Conservation (phyloP, 192 early-diverging fungal genomes). For the Backusella parvicylindrica region DNA sequence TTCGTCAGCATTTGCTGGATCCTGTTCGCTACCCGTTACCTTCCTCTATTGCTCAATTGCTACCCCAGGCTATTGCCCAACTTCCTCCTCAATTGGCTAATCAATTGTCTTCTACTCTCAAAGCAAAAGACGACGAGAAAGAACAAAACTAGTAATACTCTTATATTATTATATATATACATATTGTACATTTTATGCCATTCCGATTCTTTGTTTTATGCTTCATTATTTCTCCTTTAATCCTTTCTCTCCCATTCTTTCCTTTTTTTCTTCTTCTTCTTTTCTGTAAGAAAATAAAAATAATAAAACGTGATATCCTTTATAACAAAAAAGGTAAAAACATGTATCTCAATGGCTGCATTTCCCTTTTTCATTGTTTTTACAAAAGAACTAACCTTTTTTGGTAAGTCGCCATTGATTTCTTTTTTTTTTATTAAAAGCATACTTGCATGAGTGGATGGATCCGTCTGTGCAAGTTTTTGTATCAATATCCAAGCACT, state of each 20-base stretch:
- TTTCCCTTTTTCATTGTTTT: too few species aligned
- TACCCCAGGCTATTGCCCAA: constrained; percentile 35
- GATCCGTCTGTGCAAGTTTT: too few species aligned
- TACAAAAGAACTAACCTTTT: too few species aligned
- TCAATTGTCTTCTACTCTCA: constrained; percentile 22
- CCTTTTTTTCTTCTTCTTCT: neutral
- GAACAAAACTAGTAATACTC: neutral
- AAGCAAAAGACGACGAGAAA: neutral
- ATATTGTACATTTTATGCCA: neutral
- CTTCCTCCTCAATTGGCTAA: constrained; percentile 31
- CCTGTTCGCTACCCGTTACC: constrained; percentile 33
- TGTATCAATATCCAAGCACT: too few species aligned
- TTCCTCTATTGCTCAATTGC: constrained; percentile 29
- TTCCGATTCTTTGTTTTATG: neutral
- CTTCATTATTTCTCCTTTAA: neutral
- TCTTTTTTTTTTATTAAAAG: too few species aligned
- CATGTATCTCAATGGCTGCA: too few species aligned
- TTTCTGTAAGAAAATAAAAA: neutral
- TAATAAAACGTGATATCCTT: too few species aligned
- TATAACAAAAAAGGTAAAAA: too few species aligned
- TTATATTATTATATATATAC: neutral
- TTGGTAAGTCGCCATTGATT: too few species aligned
- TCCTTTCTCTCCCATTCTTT: neutral
- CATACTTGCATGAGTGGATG: too few species aligned
- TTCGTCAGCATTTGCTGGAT: constrained; percentile 33